Evolutionary conservation across 1,139 yeast species (phyloP), one percentile per base, ranked within the genome.

Genomic region (Suhomyces coccinellae): DNA sequence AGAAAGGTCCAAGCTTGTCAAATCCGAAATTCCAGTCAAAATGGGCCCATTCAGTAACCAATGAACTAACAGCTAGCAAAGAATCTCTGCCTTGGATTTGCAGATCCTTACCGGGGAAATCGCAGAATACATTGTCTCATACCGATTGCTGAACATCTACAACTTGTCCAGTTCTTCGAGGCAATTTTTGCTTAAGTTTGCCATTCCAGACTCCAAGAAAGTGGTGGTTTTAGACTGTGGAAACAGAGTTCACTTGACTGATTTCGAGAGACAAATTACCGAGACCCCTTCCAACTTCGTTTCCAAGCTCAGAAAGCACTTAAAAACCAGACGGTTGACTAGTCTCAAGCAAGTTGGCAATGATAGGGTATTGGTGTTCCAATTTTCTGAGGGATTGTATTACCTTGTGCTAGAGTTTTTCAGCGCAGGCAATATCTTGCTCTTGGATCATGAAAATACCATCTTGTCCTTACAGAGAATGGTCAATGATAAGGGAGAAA

Each of bases 371-470:
- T 70, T 88, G 44, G 95, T 89, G 0, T 63, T 93, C 41, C 82
- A 87, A 47, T 91, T 93, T 64, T 81, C 90, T 43, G 95, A 88
- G 55, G 95, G 96, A 7, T 61, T 81, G 45, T 87, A 69, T 63
- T 85, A 87, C 57, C 70, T 91, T 53, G 96, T 88, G 0, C 67
- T 93, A 49, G 99, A 93, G 61, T 91, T 93, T 56, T 91, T 90
- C 69, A 88, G 97, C 59, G 97, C 97, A 2, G 99, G 99, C 31
- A 93, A 93, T 59, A 80, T 93, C 48, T 70, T 93, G 27, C 71
- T 93, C 20, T 71, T 91, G 52, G 95, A 91, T 60, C 77, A 81
- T 31, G 76, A 84, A 27, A 66, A 73, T 52, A 83, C 79, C 58
- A 90, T 90, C 40, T 57, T 90, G 56, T 75, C 95, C 0, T 68